These are phyloP conservation scores for Hypoxylon rickii DNA, from an alignment of 495 filamentous ascomycete species.

Conservation along the genomic window DNA sequence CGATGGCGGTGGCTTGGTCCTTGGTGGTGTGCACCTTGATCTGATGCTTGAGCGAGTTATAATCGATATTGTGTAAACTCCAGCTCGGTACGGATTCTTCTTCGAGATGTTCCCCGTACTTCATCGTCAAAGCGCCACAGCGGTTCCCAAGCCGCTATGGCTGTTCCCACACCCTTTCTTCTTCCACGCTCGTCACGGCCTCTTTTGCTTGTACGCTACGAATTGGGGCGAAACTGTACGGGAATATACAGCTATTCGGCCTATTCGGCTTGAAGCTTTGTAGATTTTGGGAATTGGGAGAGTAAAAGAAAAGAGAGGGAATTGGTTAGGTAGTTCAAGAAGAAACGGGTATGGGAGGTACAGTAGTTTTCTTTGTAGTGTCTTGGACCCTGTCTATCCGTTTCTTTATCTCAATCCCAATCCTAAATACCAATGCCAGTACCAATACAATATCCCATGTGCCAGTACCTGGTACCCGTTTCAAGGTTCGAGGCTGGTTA, in stretches of 20 bases:
- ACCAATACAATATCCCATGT: too few relatives aligned
- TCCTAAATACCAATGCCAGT: too few relatives aligned
- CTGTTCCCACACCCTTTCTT: too few relatives aligned
- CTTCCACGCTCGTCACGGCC: not conserved
- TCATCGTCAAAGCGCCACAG: slow-evolving; percentile 53
- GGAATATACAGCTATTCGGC: slow-evolving; percentile 5
- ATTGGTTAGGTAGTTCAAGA: too few relatives aligned
- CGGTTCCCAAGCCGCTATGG: slow-evolving; percentile 12
- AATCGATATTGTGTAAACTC: slow-evolving; percentile 69
- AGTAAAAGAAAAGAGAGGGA: too few relatives aligned
- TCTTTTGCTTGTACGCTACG: slow-evolving; percentile 5
- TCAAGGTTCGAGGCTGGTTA: too few relatives aligned
- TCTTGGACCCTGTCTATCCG: too few relatives aligned
- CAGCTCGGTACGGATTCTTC: slow-evolving; percentile 62
- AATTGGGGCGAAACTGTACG: slow-evolving; percentile 13
- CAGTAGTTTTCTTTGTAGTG: too few relatives aligned
- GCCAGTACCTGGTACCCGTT: too few relatives aligned
- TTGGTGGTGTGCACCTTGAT: slow-evolving; percentile 72
- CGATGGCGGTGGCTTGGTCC: slow-evolving; percentile 62
- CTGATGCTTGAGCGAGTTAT: slow-evolving; percentile 73
- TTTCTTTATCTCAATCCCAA: too few relatives aligned
- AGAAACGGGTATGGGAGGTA: too few relatives aligned
- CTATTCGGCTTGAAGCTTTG: not conserved
- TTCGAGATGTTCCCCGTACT: slow-evolving; percentile 68
- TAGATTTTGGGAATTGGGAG: not conserved